A percentile compares a stretch with the other conserved stretches of the same genome.
phyloP scores from a whole-genome alignment of 2,329 filamentous ascomycete species.

The Pestalotiopsis sp. region DNA sequence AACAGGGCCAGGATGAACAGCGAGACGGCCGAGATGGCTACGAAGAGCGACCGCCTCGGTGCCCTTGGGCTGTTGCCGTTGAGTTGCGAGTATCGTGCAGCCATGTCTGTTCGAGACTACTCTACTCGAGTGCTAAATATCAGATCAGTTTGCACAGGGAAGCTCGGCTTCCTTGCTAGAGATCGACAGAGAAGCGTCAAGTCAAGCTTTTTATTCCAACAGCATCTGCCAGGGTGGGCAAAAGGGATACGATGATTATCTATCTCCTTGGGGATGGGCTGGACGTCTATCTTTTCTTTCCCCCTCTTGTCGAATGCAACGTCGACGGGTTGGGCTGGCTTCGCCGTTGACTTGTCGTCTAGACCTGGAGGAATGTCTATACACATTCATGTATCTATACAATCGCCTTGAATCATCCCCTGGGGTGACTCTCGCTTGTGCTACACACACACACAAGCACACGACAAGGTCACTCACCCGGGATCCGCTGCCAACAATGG shows the following conservation, averaged over 20 bases:
- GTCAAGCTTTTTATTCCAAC: constrained; percentile 7
- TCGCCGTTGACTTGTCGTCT: constrained; percentile 2
- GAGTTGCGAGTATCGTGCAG: constrained; percentile 14
- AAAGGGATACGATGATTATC: no score
- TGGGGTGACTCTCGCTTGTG: neutral
- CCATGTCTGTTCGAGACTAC: constrained; percentile 7
- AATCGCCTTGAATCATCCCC: neutral
- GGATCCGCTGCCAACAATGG: neutral
- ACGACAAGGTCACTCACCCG: neutral
- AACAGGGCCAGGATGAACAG: constrained; percentile 37
- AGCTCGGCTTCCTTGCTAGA: neutral
- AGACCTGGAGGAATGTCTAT: neutral
- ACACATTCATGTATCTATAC: constrained; percentile 13
- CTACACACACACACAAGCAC: neutral
- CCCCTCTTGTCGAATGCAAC: constrained; percentile 21
- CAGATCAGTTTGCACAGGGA: neutral
- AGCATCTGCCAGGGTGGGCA: neutral
- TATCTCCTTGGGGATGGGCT: no score
- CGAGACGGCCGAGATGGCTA: constrained; percentile 32
- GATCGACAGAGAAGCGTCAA: neutral
- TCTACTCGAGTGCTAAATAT: neutral
- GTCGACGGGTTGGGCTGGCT: constrained; percentile 15
- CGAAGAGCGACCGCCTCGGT: constrained; percentile 27
- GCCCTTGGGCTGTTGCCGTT: constrained; percentile 16
- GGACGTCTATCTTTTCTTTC: constrained; percentile 8